Base-by-base conservation (phyloP, 2,329 filamentous ascomycete species). In the Elsinoe ampelina region DNA sequence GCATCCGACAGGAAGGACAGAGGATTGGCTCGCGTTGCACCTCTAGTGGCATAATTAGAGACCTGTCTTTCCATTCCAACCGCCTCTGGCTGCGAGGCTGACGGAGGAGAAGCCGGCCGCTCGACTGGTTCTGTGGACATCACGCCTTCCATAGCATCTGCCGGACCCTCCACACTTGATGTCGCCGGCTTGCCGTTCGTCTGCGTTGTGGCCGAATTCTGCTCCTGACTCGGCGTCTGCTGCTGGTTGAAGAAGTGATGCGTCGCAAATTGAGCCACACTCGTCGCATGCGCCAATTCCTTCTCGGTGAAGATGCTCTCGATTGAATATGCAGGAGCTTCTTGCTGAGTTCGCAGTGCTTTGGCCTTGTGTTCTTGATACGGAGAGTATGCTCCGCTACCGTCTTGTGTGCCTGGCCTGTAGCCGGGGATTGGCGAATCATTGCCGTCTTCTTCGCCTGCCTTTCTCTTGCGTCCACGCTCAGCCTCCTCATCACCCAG, bases 281-380 rank as follows among this genome's bases (percentile, higher is more conserved):
- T 82, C 59, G 80, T 81, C 57, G 81, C 79, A 66, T 81, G 73
- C 54, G 77, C 77, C 55, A 85, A 75, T 67, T 85, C 82, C 70
- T 84, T 85, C 60, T 85, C 82, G 2, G 81, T 85, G 65, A 85
- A 85, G 13, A 85, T 73, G n/a, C 78, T 76, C 57, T 84, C 77
- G 57, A 85, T 76, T 6, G 80, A 82, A 68, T 83, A 84, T 3
- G 77, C 73, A 1, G 80, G 74, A 6, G 80, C 77, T 60, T 80
- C 77, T 62, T 80, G 79, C 61, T 85, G 80, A 45, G 77, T 72
- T 50, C 78, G 75, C 48, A 77, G 66, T 30, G 72, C 72, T 62
- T 75, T 75, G 10, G 75, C 72, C 65, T 79, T 79, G 54, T 75
- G 75, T 61, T 81, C 80, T 55, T 74, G 74, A 69, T 75, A 77